phyloP scores from a whole-genome alignment of 495 filamentous ascomycete genomes.

The Hyaloscypha finlandica region DNA sequence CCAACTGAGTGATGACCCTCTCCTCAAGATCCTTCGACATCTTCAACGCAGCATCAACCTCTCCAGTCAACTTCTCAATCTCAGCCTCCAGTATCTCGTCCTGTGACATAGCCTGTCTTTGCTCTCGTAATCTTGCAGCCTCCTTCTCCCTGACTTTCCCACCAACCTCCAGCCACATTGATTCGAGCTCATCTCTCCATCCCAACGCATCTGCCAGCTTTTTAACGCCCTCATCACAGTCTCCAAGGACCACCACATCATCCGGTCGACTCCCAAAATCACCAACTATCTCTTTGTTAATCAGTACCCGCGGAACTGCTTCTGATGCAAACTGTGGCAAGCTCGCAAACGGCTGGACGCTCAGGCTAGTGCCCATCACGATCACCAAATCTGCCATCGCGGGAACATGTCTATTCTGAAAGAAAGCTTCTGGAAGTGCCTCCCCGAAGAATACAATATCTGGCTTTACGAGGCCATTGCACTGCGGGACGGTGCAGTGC shows the following conservation, averaged over 20 bases:
- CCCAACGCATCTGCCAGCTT: slow-evolving; percentile 79
- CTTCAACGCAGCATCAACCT: slow-evolving; percentile 53
- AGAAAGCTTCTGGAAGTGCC: slow-evolving; percentile 69
- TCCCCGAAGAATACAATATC: slow-evolving; percentile 97
- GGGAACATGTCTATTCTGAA: slow-evolving; percentile 55
- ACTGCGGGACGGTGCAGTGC: slow-evolving; percentile 57
- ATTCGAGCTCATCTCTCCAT: slow-evolving; percentile 85
- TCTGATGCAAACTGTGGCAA: slow-evolving; percentile 66
- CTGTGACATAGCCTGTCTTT: slow-evolving; percentile 33
- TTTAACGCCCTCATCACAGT: slow-evolving; percentile 83
- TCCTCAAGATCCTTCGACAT: slow-evolving; percentile 49
- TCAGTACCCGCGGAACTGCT: slow-evolving; percentile 71
- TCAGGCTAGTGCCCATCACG: slow-evolving; percentile 88
- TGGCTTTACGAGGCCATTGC: slow-evolving; percentile 86
- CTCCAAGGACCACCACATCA: slow-evolving; percentile 73
- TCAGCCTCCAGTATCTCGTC: slow-evolving; percentile 59
- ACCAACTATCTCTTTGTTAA: slow-evolving; percentile 88
- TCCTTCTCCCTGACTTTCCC: slow-evolving; percentile 41
- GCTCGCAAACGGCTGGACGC: slow-evolving; percentile 86
- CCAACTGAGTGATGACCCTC: slow-evolving; percentile 42
- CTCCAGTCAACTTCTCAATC: slow-evolving; percentile 53
- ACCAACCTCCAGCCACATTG: slow-evolving; percentile 60
- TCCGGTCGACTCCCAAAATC: slow-evolving; percentile 72
- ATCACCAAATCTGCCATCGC: slow-evolving; percentile 76
- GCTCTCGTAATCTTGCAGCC: slow-evolving; percentile 30